Percentiles rank a stretch among this genome's conserved stretches.
Evolutionary conservation across 1,139 yeast genomes (phyloP).

Genomic region (Petasospora fabianii): DNA sequence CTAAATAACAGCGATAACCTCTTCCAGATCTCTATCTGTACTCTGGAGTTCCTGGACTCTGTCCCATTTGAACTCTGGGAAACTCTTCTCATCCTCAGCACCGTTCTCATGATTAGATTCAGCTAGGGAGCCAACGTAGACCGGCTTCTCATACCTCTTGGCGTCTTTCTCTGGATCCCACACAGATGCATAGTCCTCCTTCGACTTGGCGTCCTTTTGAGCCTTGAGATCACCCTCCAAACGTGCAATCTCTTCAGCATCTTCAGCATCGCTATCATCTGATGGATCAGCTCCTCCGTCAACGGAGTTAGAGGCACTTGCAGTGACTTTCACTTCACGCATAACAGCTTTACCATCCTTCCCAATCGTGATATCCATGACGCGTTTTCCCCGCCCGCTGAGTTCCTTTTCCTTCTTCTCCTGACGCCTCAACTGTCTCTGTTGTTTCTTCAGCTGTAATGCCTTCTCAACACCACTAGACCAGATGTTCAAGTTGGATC

Average conservation of each 20-base stretch:
- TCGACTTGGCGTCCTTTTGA: conserved; percentile 30
- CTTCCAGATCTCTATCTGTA: conserved; percentile 6
- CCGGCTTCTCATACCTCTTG: conserved; percentile 41
- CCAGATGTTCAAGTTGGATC: conserved; percentile 63
- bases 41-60: conserved; percentile 12
- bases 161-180: conserved; percentile 62
- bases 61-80: conserved; percentile 4
- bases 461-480: conserved; percentile 88
- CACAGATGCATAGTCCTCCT: conserved; percentile 33
- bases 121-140: conserved; percentile 23
- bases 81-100: not conserved
- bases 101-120: not conserved
- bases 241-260: conserved; percentile 30
- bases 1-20: conserved; percentile 1
- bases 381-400: conserved; percentile 68
- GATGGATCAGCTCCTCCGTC: conserved; percentile 11
- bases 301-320: no score
- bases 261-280: conserved; percentile 25
- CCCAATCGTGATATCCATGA: conserved; percentile 69
- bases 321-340: conserved; percentile 27
- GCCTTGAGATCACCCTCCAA: conserved; percentile 33
- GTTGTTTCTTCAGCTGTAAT: conserved; percentile 74
- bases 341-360: conserved; percentile 72
- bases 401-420: conserved; percentile 57
- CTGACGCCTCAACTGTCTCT: conserved; percentile 60